Evolutionary conservation across 257 asterid species (phyloP), one percentile per base, ranked within the genome.

Genomic region (Datura wrightii): DNA sequence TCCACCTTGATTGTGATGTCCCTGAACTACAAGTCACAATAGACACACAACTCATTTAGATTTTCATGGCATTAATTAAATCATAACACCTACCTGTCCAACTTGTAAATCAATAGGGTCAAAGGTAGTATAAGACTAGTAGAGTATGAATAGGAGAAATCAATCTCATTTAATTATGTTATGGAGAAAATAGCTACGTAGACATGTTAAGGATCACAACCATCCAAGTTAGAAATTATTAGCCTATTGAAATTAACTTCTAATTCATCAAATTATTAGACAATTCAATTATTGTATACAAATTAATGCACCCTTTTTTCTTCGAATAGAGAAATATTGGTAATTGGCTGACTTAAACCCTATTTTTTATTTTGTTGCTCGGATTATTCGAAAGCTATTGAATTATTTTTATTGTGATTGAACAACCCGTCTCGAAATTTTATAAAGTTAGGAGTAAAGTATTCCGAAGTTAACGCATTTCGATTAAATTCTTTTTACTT

Each of bases 71-170:
- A 24, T 24, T 24, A 24, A 5, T 74, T 48, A 74, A 74, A 50
- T 8, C 42, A 48, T 16, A 13, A 13, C 44, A 74, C 60, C 81
- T 74, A 48, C 60, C 6, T 48, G n/a, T 48, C 39, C 44, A 48
- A 74, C 78, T 67, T 67, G 42, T 48, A 48, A 74, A 74, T 24
- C 44, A 48, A 74, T 74, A 74, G 59, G 58, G 80, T 46, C 41
- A 46, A 72, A 46, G 4, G 14, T 44, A n/a, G 41, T 4, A 39
- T 24, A 36, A 65, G 37, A 46, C 58, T 65, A 65, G 42, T 10
- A 72, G 36, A 48, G 19, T 74, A 48, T 48, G 81, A 11, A 74
- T 72, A 3, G 14, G 19, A 48, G 42, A 24, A 70, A 42, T 9
- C 13, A 8, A 19, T 71, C 14, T 44, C 18, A 44, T 71, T 44